Conservation (phyloP, 2,329 filamentous ascomycete species). For the Cytospora schulzeri region DNA sequence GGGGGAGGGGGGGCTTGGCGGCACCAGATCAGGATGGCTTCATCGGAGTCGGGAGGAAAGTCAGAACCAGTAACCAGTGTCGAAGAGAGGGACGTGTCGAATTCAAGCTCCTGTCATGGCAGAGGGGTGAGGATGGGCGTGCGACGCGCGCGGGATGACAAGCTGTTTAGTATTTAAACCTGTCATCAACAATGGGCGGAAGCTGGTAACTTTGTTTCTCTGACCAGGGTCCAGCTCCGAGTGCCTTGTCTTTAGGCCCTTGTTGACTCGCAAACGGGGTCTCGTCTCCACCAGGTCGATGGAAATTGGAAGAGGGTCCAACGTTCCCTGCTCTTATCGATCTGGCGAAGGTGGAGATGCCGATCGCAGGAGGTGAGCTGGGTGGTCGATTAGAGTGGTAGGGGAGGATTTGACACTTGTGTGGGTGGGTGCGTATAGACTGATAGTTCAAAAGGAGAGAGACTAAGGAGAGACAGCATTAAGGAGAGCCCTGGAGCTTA, state of each 20-base stretch:
- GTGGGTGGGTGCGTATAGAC: not conserved
- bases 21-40: constrained; percentile 12
- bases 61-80: not conserved
- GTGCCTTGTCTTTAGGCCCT: not conserved
- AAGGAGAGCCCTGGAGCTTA: not conserved
- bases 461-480: not conserved
- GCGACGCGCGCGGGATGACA: not conserved
- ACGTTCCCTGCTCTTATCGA: not conserved
- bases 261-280: not conserved
- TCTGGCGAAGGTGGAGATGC: not conserved
- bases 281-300: not conserved
- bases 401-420: not conserved
- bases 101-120: constrained; percentile 23
- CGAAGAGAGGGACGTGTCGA: not conserved
- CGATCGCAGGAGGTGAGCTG: not conserved
- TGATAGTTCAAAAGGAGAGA: not conserved
- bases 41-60: not conserved
- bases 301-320: not conserved
- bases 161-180: constrained; percentile 9
- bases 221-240: not conserved
- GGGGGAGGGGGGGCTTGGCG: constrained; percentile 2
- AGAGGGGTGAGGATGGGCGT: not conserved
- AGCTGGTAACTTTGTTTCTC: constrained; percentile 3
- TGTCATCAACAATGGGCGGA: constrained; percentile 1
- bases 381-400: not conserved